These are phyloP conservation scores for Russula foetens DNA, from an alignment of 768 basidiomycete genomes.

Conservation along the genomic window DNA sequence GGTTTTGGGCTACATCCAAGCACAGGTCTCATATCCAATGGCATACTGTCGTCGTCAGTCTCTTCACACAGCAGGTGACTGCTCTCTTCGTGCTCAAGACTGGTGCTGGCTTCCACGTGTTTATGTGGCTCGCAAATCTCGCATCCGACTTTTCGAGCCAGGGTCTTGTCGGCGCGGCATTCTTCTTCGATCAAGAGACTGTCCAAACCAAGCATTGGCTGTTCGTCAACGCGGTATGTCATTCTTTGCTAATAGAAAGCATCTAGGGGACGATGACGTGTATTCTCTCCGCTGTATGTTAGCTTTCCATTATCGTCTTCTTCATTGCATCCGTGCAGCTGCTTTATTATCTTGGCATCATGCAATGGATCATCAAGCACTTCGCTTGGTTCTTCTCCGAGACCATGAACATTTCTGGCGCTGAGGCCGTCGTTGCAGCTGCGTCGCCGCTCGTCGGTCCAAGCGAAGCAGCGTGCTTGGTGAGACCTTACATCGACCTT, in stretches of 20 bases:
- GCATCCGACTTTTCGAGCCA: constrained; percentile 73
- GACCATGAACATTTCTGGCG: constrained; percentile 83
- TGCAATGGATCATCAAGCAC: constrained; percentile 88
- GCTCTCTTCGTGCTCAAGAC: constrained; percentile 88
- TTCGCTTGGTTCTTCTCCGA: constrained; percentile 96
- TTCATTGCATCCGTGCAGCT: constrained; percentile 91
- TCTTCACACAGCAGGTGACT: constrained; percentile 80
- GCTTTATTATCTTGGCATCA: constrained; percentile 84
- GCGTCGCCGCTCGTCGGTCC: constrained; percentile 92
- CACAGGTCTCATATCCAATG: constrained; percentile 62
- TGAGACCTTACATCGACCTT: constrained; percentile 72
- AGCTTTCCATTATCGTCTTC: constrained; percentile 80
- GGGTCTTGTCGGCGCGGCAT: constrained; percentile 59
- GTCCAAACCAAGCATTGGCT: constrained; percentile 64
- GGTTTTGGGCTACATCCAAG: constrained; percentile 62
- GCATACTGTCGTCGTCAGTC: constrained; percentile 83
- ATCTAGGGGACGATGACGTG: background rate
- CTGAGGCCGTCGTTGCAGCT: constrained; percentile 88
- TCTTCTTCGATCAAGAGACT: constrained; percentile 73
- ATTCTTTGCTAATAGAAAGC: background rate
- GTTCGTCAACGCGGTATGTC: constrained; percentile 66
- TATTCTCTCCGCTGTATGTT: background rate
- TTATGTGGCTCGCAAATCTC: constrained; percentile 73
- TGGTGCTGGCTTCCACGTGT: constrained; percentile 72
- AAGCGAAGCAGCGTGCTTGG: constrained; percentile 82